These are phyloP conservation scores for Cladosporium colombiae DNA, from an alignment of 2,329 filamentous ascomycete genomes.

Conservation along the genomic window DNA sequence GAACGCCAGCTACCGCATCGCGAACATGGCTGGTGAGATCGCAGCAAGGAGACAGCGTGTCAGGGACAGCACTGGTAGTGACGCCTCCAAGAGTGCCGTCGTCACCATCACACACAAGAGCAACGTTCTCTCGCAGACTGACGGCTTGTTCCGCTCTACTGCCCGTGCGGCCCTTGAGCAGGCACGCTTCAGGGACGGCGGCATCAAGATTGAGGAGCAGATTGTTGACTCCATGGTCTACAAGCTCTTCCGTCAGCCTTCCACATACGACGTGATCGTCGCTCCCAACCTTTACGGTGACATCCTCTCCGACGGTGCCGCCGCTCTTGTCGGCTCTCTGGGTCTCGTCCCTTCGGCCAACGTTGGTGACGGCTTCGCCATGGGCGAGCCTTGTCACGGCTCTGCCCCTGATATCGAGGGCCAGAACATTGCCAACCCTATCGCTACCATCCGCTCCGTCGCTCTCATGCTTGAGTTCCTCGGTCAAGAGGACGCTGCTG, in stretches of 20 bases:
- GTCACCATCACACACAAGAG: slow-evolving; percentile 99
- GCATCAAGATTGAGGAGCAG: slow-evolving; percentile 76
- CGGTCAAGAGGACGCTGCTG: slow-evolving; percentile 81
- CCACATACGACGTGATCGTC: slow-evolving; percentile 95
- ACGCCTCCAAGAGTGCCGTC: slow-evolving; percentile 68
- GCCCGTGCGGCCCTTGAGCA: slow-evolving; percentile 71
- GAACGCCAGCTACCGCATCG: slow-evolving; percentile 80
- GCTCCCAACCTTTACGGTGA: slow-evolving; percentile 97
- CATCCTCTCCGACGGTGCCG: slow-evolving; percentile 92
- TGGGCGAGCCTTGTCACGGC: slow-evolving; percentile 97
- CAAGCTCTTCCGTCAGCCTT: slow-evolving; percentile 96
- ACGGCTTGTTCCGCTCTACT: slow-evolving; percentile 88
- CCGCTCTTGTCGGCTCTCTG: slow-evolving; percentile 86
- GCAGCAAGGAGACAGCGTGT: slow-evolving; percentile 83
- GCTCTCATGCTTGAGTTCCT: slow-evolving; percentile 97
- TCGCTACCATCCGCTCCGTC: slow-evolving; percentile 87
- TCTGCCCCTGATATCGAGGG: slow-evolving; percentile 95
- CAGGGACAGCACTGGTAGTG: slow-evolving; percentile 58
- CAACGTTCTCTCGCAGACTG: slow-evolving; percentile 94
- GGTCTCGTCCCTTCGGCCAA: slow-evolving; percentile 94
- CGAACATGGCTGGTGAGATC: slow-evolving; percentile 92
- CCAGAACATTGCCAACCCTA: slow-evolving; percentile 89
- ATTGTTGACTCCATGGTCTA: slow-evolving; percentile 99
- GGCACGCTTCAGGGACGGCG: slow-evolving; percentile 63
- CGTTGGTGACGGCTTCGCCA: slow-evolving; percentile 90